Base-by-base conservation (phyloP, 805 yeast species). In the Teunomyces stri region DNA sequence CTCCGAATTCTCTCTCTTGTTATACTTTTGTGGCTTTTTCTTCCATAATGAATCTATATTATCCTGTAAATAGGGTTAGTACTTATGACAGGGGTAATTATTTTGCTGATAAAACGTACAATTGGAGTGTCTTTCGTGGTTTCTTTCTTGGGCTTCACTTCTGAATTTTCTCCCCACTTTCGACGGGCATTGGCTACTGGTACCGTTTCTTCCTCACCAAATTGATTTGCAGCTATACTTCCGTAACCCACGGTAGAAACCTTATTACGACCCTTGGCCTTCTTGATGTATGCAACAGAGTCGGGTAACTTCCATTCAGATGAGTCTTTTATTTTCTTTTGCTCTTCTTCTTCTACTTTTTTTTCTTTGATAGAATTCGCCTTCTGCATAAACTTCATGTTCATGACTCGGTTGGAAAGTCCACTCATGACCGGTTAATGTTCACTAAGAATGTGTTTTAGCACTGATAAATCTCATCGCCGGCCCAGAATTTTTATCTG, bases 361-460 rank as follows among this genome's bases (percentile, higher is more conserved):
- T 49, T 60, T 20, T 60, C 66, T 20, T 57, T 64, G n/a, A 61
- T 60, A 33, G 67, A 74, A 18, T 76, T 79, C 30, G 74, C 59
- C 37, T 59, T 62, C 48, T 62, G 68, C 75, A 72, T 72, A 74
- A 73, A 72, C 74, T 88, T 89, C 96, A 89, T 89, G 78, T 84
- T 85, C 82, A 85, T 72, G 57, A 89, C 87, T 57, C 89, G 77
- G 57, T 80, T 79, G 22, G 94, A 85, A 44, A 72, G 62, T 6
- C 65, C 63, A 51, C 65, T 60, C 69, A 64, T 65, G 37, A 4
- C 22, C 7, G 10, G n/a, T 30, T 30, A n/a, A 5, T 18, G 21
- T 16, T 16, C 12, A 16, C 13, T 22, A 11, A 13, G 9, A 7
- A n/a, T 1, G 18, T 13, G 34, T 31, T 6, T 4, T 9, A 31